Conservation (phyloP, 768 basidiomycete genomes). For the Lactarius hatsudake region DNA sequence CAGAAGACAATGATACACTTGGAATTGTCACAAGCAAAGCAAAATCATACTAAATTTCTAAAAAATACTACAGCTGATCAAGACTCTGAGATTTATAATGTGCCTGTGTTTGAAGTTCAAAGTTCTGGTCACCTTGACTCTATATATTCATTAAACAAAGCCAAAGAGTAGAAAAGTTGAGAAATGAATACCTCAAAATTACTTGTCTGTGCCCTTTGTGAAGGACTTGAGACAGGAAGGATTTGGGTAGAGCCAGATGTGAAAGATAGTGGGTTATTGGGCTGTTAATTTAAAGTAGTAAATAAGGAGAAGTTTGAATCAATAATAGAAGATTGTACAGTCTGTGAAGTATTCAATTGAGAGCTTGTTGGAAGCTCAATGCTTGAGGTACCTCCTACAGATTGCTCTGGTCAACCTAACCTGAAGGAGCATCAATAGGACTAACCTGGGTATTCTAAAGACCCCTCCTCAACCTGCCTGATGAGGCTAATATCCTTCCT, state of each 20-base stretch:
- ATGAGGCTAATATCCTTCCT: constrained; percentile 20
- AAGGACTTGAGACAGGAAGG: background rate
- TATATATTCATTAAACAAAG: background rate
- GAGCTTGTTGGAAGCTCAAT: background rate
- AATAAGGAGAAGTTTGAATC: background rate
- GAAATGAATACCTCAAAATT: background rate
- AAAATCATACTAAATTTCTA: too few relatives aligned
- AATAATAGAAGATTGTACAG: background rate
- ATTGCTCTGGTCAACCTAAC: background rate
- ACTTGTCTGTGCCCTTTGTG: background rate
- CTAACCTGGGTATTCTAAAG: background rate
- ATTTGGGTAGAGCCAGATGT: constrained; percentile 10
- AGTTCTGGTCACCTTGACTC: constrained; percentile 1
- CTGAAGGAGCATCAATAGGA: background rate
- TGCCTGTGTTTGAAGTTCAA: constrained; percentile 19
- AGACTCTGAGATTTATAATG: constrained; percentile 10
- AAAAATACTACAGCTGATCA: background rate
- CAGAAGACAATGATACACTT: too few relatives aligned
- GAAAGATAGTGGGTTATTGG: background rate
- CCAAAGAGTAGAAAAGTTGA: background rate
- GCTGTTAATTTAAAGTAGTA: background rate
- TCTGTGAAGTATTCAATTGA: background rate
- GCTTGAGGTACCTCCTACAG: background rate
- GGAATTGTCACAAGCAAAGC: too few relatives aligned
- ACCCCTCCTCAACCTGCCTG: constrained; percentile 16